Conservation (phyloP, 2,329 filamentous ascomycete species). For the Fusarium falciforme region DNA sequence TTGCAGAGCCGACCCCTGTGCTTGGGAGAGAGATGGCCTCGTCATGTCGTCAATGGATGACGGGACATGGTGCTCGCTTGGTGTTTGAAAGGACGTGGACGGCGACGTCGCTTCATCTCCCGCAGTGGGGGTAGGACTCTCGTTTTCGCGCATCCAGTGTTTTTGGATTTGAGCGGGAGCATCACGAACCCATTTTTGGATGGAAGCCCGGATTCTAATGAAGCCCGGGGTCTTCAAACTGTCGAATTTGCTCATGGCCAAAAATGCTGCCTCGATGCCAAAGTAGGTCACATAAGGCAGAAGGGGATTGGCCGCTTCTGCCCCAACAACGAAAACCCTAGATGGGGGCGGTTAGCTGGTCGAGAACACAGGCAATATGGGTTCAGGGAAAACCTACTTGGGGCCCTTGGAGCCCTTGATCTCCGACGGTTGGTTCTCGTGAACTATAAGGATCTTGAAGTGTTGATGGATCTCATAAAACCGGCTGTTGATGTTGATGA, state of each 20-base stretch:
- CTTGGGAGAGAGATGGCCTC: constrained; percentile 1
- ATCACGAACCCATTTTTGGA: constrained; percentile 64
- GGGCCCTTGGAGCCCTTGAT: constrained; percentile 73
- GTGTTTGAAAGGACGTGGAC: constrained; percentile 10
- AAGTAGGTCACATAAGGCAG: constrained; percentile 74
- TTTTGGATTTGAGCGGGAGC: constrained; percentile 65
- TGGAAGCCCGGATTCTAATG: constrained; percentile 59
- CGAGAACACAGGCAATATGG: neutral
- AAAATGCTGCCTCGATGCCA: constrained; percentile 80
- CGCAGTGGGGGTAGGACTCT: constrained; percentile 57
- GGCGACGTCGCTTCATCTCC: constrained; percentile 57
- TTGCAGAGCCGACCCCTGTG: neutral
- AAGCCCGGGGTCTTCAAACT: constrained; percentile 74
- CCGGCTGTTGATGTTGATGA: constrained; percentile 78
- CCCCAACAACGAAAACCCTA: constrained; percentile 73
- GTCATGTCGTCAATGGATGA: constrained; percentile 6
- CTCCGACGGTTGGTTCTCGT: constrained; percentile 79
- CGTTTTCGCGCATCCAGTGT: constrained; percentile 70
- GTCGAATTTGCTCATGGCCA: constrained; percentile 78
- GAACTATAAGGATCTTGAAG: constrained; percentile 81
- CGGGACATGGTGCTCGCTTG: neutral
- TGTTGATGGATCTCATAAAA: constrained; percentile 78
- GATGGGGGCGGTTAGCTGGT: constrained; percentile 1
- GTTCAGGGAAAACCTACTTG: constrained; percentile 51
- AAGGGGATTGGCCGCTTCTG: constrained; percentile 70